These are phyloP conservation scores for Antrodiella citrinella DNA, from an alignment of 768 basidiomycete species.

Conservation along the genomic window DNA sequence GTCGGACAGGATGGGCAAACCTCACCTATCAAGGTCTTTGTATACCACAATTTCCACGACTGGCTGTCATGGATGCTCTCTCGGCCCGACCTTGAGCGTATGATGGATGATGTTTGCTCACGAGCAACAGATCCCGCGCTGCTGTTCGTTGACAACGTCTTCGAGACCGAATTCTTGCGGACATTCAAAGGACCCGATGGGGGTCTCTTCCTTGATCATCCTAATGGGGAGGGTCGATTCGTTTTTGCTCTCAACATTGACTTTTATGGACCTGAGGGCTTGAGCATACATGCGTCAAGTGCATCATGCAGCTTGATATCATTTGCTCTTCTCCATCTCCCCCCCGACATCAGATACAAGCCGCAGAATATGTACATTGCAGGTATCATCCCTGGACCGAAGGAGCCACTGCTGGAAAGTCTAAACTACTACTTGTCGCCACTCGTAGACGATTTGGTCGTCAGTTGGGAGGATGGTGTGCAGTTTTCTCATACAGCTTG, in stretches of 20 bases:
- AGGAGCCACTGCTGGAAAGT: slow-evolving; percentile 23
- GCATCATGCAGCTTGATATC: slow-evolving; percentile 21
- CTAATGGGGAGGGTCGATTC: neutral
- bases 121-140: no score
- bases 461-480: slow-evolving; percentile 26
- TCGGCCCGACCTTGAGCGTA: no score
- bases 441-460: slow-evolving; percentile 28
- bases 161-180: neutral
- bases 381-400: slow-evolving; percentile 34
- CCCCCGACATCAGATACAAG: slow-evolving; percentile 12
- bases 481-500: slow-evolving; percentile 17
- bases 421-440: slow-evolving; percentile 31
- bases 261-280: slow-evolving; percentile 4
- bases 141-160: neutral
- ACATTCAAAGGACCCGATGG: no score
- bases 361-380: slow-evolving; percentile 32
- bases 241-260: slow-evolving; percentile 6
- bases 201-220: slow-evolving; percentile 6
- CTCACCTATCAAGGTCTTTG: no score
- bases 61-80: no score
- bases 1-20: no score
- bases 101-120: no score
- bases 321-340: slow-evolving; percentile 22
- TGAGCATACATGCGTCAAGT: neutral
- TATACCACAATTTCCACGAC: no score